Base-by-base conservation (phyloP, 2,329 filamentous ascomycete genomes). In the Penicillium italicum region DNA sequence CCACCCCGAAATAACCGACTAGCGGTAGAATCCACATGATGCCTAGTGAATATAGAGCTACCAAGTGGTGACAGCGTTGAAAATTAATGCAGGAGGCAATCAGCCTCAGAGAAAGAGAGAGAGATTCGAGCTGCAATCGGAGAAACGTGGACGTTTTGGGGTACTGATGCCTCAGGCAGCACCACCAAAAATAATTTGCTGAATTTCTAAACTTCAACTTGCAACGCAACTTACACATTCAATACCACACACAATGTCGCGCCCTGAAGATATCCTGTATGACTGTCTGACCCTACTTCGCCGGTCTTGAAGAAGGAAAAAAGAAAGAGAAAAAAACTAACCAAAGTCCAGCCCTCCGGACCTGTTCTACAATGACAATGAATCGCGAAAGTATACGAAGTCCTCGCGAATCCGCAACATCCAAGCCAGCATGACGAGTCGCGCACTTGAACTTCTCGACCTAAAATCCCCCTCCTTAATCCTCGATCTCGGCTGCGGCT, bases 351-450 rank as follows among this genome's bases (percentile, higher is more conserved):
- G 91, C 72, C 90, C 92, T 48, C 93, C 94, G 62, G 94, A 99
- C 77, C 88, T 97, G 71, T 95, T 96, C 80, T 99, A 99, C 82
- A 88, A 97, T 80, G 93, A 97, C 78, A 81, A 82, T 74, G 93
- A 97, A 80, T 93, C 94, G 31, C 88, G 90, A 72, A 97, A 97
- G 81, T 99, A 99, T 80, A 97, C 94, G 9, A 97, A 93, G 5
- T 93, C 87, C 61, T 96, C 91, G 5, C 91, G 94, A 61, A 97
- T 99, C 71, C 90, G 94, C 69, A 91, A 90, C 66, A 96, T 99
- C 66, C 94, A 99, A 75, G 89, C 92, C 0, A 84, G 86, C 60
- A 99, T 99, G 94, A 96, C 94, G 28, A 83, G 91, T 65, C 89
- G 94, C 54, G 94, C 94, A 33, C 89, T 99, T 61, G 88, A 94